Percentiles rank a stretch among this genome's conserved stretches.
phyloP scores from a whole-genome alignment of 179 eudicot species.

The Beta macrorhiza region DNA sequence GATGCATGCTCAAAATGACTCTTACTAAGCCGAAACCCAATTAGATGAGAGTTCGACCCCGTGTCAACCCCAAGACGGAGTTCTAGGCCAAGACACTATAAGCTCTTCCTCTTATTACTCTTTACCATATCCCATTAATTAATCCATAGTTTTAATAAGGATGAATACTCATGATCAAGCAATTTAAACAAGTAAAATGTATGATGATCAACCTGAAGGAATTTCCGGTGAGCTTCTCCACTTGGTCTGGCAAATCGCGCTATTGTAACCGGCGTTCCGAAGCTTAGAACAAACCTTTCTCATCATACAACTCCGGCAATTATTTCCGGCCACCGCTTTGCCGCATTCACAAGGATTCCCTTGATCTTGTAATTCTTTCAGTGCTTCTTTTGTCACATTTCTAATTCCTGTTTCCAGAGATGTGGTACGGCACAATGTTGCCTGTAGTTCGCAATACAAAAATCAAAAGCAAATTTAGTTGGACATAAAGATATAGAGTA shows the following conservation, averaged over 20 bases:
- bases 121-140: too few relatives aligned
- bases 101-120: too few relatives aligned
- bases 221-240: slow-evolving; percentile 75
- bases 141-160: too few relatives aligned
- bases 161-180: too few relatives aligned
- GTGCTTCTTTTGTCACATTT: slow-evolving; percentile 53
- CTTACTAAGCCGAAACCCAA: too few relatives aligned
- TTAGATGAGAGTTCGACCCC: too few relatives aligned
- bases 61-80: too few relatives aligned
- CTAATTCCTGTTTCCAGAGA: slow-evolving; percentile 58
- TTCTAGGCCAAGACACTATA: too few relatives aligned
- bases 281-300: slow-evolving; percentile 49
- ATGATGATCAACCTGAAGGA: slow-evolving; percentile 62
- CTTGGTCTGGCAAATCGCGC: slow-evolving; percentile 76
- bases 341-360: slow-evolving; percentile 50
- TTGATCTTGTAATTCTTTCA: slow-evolving; percentile 42
- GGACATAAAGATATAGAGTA: too few relatives aligned
- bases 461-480: too few relatives aligned
- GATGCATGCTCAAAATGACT: too few relatives aligned
- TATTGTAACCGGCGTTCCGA: slow-evolving; percentile 49
- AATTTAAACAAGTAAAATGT: too few relatives aligned
- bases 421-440: slow-evolving; percentile 55
- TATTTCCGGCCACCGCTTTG: slow-evolving; percentile 25
- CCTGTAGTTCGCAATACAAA: slow-evolving; percentile 33
- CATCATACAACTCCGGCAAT: slow-evolving; percentile 31